Base-by-base conservation (phyloP, 768 basidiomycete species). In the Wakefieldia striispora region DNA sequence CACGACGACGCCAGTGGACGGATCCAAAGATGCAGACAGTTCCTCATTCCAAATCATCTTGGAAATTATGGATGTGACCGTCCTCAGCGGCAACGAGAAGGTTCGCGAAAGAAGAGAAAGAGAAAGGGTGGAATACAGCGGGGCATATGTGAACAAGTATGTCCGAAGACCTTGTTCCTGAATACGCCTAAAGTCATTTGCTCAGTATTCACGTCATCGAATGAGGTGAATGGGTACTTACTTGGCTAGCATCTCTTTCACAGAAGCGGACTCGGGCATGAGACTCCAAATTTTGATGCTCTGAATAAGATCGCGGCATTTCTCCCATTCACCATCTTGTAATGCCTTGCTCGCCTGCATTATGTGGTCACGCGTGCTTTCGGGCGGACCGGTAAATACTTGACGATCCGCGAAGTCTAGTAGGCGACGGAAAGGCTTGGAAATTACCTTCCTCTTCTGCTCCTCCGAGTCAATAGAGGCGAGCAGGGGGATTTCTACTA, bases 1-100 rank as follows among this genome's bases (percentile, higher is more conserved):
- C 40, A 95, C 85, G 48, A 99, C 80, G 37, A 95, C 93, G 33
- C 84, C 87, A 20, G 85, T 85, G 16, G 91, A 86, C 64, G 91
- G 92, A 67, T 98, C 97, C 47, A 98, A 76, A 14, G 94, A 95
- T 3, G 95, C 97, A 1, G 88, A 77, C 11, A 99, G 75, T 63
- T 97, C 94, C 61, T 97, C 97, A 62, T 80, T 92, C 92, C 95
- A 97, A 60, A 98, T 97, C 97, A 99, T 97, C 70, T 94, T 91
- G 23, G 91, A 95, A 35, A 97, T 89, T 57, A 97, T 83, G 21
- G 65, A 67, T 1, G 87, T 92, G 4, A 97, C 91, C 4, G 84
- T 74, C 36, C 87, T 81, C 42, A 86, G 70, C 4, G 95, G 80
- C 26, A 98, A 75, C 9, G 84, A 85, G 74, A 98, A 97, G 1